Percentiles rank a stretch among this genome's conserved stretches.
These are phyloP conservation scores for Hibiscus syriacus DNA, from an alignment of 345 rosid species.

Conservation along the genomic window DNA sequence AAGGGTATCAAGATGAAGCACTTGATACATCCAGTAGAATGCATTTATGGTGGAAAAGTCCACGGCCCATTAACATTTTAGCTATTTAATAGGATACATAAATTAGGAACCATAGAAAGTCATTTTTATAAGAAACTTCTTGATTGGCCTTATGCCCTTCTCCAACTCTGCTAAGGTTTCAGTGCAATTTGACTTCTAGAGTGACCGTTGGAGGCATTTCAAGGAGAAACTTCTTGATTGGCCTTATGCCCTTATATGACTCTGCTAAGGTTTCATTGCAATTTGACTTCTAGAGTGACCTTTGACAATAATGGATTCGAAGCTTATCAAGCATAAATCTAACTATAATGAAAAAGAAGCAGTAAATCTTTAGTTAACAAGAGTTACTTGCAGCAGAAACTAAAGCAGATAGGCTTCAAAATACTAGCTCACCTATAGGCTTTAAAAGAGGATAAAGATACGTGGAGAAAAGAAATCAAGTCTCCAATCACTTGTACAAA, in stretches of 20 bases:
- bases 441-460: not conserved
- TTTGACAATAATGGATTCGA: not conserved
- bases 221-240: too few species aligned
- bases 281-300: not conserved
- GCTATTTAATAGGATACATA: not conserved
- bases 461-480: not conserved
- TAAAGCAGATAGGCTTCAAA: not conserved
- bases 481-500: slow-evolving; percentile 1
- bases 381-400: not conserved
- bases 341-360: not conserved
- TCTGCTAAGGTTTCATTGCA: too few species aligned
- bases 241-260: too few species aligned
- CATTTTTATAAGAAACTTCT: not conserved
- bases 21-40: not conserved
- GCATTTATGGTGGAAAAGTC: not conserved
- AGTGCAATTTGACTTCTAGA: not conserved
- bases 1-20: not conserved
- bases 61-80: not conserved
- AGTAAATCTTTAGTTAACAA: not conserved
- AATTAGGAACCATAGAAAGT: not conserved
- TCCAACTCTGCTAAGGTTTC: not conserved
- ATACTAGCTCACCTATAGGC: not conserved
- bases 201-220: not conserved
- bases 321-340: not conserved
- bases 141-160: not conserved